Conservation (phyloP, 2,329 filamentous ascomycete genomes). For the Nectriaceae sp. region DNA sequence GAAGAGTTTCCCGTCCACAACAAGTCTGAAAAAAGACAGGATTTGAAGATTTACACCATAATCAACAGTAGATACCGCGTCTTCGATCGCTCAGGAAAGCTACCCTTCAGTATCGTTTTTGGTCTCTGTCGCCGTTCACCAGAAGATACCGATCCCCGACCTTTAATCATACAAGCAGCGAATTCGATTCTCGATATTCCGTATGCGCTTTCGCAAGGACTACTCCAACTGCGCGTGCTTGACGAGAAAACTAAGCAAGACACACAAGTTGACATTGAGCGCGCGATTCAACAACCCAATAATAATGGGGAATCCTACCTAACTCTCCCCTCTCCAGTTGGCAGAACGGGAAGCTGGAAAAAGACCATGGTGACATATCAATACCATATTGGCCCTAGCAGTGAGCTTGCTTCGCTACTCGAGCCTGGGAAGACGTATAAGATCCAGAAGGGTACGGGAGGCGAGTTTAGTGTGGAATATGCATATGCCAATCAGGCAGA, state of each 20-base stretch:
- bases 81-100: constrained; percentile 7
- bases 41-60: neutral
- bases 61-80: constrained; percentile 6
- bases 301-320: constrained; percentile 1
- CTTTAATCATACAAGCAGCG: neutral
- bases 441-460: neutral
- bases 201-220: constrained; percentile 7
- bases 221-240: constrained; percentile 4
- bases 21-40: neutral
- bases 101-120: constrained; percentile 10
- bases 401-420: constrained; percentile 6
- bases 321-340: constrained; percentile 9
- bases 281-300: neutral
- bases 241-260: constrained; percentile 1
- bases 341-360: constrained; percentile 7
- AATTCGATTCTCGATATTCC: constrained; percentile 10
- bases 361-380: constrained; percentile 3
- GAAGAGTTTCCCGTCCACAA: neutral
- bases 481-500: neutral
- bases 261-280: constrained; percentile 1
- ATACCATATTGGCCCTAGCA: constrained; percentile 1
- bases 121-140: constrained; percentile 11
- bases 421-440: constrained; percentile 4
- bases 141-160: constrained; percentile 6
- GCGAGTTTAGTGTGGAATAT: neutral